Base-by-base conservation (phyloP, 441 rosid species). In the Populus tomentosa region DNA sequence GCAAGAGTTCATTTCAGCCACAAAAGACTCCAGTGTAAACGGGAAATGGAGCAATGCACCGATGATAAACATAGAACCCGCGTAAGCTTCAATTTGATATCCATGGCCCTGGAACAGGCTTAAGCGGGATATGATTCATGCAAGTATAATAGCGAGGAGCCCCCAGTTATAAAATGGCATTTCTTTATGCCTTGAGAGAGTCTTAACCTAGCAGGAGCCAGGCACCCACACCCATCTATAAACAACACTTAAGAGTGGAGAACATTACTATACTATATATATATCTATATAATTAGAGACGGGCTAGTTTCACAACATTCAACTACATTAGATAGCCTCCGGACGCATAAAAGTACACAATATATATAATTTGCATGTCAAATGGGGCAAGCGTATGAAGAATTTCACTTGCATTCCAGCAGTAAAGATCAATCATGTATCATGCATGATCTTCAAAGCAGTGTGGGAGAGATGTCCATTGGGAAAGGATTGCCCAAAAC, bases 401-500 rank as follows among this genome's bases (percentile, higher is more conserved):
- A 50, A 50, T 14, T 50, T 16, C 56, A 50, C 56, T 50, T 50
- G 56, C 56, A 50, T 50, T 14, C 56, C 56, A 50, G 20, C 56
- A 1, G 18, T 50, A 0, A 46, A 35, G 32, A 26, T 64, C 26
- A 10, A 26, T 10, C 67, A 64, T 26, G 32, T 53, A 64, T 2
- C 32, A 30, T 30, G 32, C 28, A 64, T 8, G 63, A 38, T 66
- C 73, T 74, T 92, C 80, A 94, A 70, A 95, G 94, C 72, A 87
- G 67, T 3, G 87, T 50, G 3, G 92, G 88, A 50, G 95, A 82
- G 82, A 90, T 81, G 79, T 96, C 99, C 90, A 92, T 89, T 4
- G 97, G 93, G 72, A 84, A 94, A 23, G 94, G 90, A 78, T 92
- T 92, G 18, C 91, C 97, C 82, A 92, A 13, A 63, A 91, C 90